These are phyloP conservation scores for Sphaerulina vaccinii DNA, from an alignment of 2,329 filamentous ascomycete genomes.

Conservation along the genomic window DNA sequence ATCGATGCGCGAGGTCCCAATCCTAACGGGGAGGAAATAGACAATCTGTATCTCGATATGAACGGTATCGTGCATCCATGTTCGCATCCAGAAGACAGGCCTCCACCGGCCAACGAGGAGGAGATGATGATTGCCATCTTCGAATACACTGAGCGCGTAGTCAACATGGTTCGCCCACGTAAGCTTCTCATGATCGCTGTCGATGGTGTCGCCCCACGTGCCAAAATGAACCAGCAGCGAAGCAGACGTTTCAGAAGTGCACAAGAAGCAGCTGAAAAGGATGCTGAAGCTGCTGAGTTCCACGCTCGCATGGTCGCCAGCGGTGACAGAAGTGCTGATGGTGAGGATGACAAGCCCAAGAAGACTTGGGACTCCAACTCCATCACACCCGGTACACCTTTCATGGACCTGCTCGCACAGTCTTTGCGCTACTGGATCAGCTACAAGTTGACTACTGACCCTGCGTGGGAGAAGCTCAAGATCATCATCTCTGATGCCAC, in stretches of 20 bases:
- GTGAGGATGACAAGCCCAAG: conserved; percentile 58
- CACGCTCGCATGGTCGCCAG: conserved; percentile 76
- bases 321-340: conserved; percentile 40
- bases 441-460: conserved; percentile 96
- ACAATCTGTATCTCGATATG: conserved; percentile 98
- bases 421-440: conserved; percentile 95
- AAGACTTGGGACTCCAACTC: conserved; percentile 89
- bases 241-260: conserved; percentile 92
- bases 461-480: conserved; percentile 92
- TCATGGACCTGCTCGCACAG: conserved; percentile 92
- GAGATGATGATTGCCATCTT: conserved; percentile 99
- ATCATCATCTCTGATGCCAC: conserved; percentile 98
- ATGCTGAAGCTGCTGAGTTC: conserved; percentile 84
- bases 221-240: conserved; percentile 99
- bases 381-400: conserved; percentile 95
- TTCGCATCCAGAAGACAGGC: conserved; percentile 91
- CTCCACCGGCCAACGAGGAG: conserved; percentile 87
- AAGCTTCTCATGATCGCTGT: conserved; percentile 98
- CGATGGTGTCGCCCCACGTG: conserved; percentile 93
- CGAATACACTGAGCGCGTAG: conserved; percentile 95
- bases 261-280: conserved; percentile 91
- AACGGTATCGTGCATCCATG: conserved; percentile 99
- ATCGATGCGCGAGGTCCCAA: conserved; percentile 82
- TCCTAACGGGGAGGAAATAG: conserved; percentile 95
- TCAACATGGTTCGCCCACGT: conserved; percentile 96